These are phyloP conservation scores for Aspergillus novoparasiticus DNA, from an alignment of 2,329 filamentous ascomycete genomes.

Conservation along the genomic window DNA sequence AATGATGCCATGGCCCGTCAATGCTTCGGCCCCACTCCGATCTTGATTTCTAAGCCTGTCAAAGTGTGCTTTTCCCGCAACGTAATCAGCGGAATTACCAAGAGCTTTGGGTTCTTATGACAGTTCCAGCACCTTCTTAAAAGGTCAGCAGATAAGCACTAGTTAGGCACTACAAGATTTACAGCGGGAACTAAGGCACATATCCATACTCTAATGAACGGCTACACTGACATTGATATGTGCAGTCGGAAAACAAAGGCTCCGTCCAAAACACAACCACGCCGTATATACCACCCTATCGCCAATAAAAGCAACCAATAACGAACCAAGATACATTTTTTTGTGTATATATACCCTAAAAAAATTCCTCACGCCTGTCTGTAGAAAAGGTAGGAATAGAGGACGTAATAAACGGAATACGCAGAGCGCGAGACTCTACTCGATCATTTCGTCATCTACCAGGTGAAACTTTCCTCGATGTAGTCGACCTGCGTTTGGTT, in stretches of 20 bases:
- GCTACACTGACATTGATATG: background rate
- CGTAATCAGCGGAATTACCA: too few relatives aligned
- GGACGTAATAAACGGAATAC: background rate
- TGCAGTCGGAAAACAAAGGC: background rate
- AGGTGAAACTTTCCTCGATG: slow-evolving; percentile 72
- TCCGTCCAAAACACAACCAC: background rate
- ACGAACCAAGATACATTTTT: background rate
- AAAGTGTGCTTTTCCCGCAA: too few relatives aligned
- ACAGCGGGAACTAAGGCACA: background rate
- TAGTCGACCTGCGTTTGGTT: slow-evolving; percentile 68
- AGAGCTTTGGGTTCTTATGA: background rate
- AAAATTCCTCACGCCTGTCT: background rate
- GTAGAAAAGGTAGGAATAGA: background rate
- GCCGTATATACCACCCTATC: background rate
- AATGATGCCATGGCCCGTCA: slow-evolving; percentile 7
- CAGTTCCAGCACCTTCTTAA: background rate
- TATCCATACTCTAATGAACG: background rate
- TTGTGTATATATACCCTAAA: background rate
- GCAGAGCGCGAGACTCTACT: background rate
- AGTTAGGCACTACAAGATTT: background rate
- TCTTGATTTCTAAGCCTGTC: slow-evolving; percentile 17
- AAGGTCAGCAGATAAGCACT: background rate
- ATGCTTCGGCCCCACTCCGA: background rate
- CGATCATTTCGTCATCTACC: slow-evolving; percentile 31
- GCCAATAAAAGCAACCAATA: background rate